phyloP scores from a whole-genome alignment of 345 rosid genomes.

The Pistacia vera region DNA sequence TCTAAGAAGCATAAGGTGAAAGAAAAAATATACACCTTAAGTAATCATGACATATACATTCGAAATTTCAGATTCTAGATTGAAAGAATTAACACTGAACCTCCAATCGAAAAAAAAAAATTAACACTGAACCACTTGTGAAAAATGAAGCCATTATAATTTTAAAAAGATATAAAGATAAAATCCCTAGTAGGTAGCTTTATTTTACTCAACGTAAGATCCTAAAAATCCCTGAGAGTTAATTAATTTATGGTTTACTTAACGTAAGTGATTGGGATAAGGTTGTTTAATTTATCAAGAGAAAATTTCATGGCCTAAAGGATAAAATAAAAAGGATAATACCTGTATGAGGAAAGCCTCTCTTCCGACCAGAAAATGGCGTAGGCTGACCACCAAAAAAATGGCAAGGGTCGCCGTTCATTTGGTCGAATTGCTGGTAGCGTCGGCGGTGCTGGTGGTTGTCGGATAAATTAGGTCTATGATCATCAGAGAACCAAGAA shows the following conservation, averaged over 20 bases:
- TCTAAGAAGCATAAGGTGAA: slow-evolving; percentile 34
- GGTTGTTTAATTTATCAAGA: not conserved
- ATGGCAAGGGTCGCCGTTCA: slow-evolving; percentile 33
- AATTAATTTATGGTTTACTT: too few species aligned
- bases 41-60: not conserved
- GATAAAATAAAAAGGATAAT: not conserved
- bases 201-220: not conserved
- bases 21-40: slow-evolving; percentile 7
- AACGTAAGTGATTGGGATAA: not conserved
- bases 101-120: not conserved
- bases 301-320: not conserved
- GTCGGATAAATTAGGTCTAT: slow-evolving; percentile 23
- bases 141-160: not conserved
- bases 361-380: slow-evolving; percentile 40
- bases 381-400: slow-evolving; percentile 29
- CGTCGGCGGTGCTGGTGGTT: slow-evolving; percentile 30
- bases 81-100: not conserved
- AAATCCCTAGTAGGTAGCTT: not conserved
- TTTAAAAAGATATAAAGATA: not conserved
- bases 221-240: too few species aligned
- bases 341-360: slow-evolving; percentile 46
- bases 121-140: not conserved
- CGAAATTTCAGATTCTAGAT: not conserved
- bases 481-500: slow-evolving; percentile 25
- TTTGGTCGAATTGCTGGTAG: slow-evolving; percentile 34